Evolutionary conservation across 768 basidiomycete species (phyloP).

Genomic region (Kwoniella dendrophila): DNA sequence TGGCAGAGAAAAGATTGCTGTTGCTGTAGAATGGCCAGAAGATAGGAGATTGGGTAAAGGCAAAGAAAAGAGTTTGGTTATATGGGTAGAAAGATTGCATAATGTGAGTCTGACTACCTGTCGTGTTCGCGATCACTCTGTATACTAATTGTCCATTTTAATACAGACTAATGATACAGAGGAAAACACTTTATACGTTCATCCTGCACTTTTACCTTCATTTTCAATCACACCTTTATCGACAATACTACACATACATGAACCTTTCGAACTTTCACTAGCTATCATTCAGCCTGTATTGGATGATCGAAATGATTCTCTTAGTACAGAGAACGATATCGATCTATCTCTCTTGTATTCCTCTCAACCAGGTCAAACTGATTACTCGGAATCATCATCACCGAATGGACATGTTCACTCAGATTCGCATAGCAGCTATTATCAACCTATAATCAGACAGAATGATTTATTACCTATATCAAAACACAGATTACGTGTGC

Average conservation of each 20-base stretch:
- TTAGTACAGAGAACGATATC: conserved; percentile 1
- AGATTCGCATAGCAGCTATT: background rate
- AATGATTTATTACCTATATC: conserved; percentile 21
- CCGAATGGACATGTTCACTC: background rate
- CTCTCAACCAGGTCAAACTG: background rate
- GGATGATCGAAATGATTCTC: background rate
- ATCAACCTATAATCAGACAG: conserved; percentile 33
- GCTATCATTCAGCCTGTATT: conserved; percentile 36
- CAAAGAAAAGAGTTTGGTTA: conserved; percentile 24
- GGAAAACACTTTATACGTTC: conserved; percentile 23
- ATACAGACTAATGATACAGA: background rate
- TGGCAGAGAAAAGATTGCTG: background rate
- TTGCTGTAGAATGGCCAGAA: conserved; percentile 34
- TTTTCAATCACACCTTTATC: conserved; percentile 21
- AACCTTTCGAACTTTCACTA: conserved; percentile 31
- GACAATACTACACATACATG: conserved; percentile 22
- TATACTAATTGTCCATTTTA: background rate
- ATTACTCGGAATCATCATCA: background rate
- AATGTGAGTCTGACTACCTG: background rate
- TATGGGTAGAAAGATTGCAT: conserved; percentile 25
- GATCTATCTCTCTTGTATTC: conserved; percentile 20
- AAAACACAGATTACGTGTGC: conserved; percentile 54
- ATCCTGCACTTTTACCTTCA: conserved; percentile 29
- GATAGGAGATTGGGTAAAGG: conserved; percentile 33
- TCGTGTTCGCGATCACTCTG: too few relatives aligned